These are phyloP conservation scores for Curvularia spicifera DNA, from an alignment of 2,329 filamentous ascomycete species.

Conservation along the genomic window DNA sequence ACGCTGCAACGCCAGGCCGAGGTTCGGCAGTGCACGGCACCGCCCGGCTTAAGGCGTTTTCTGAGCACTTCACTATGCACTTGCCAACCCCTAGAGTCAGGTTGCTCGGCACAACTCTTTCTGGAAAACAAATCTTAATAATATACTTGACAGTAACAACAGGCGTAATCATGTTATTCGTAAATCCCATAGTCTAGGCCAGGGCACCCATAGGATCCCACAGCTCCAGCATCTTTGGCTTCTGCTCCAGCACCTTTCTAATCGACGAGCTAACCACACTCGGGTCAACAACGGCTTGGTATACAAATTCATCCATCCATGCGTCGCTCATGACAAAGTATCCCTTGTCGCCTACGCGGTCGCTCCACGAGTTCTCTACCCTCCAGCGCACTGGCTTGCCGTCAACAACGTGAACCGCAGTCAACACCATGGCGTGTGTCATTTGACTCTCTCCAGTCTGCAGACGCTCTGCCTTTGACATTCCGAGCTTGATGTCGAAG, in stretches of 20 bases:
- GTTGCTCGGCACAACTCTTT: not conserved
- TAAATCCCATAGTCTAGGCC: slow-evolving; percentile 51
- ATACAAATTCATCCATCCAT: slow-evolving; percentile 72
- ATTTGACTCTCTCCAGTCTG: slow-evolving; percentile 77
- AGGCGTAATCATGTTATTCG: not conserved
- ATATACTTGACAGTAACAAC: not conserved
- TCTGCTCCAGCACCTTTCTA: slow-evolving; percentile 71
- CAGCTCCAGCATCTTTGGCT: slow-evolving; percentile 66
- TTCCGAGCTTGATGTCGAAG: slow-evolving; percentile 75
- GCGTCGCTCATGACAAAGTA: slow-evolving; percentile 90
- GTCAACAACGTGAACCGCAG: slow-evolving; percentile 77
- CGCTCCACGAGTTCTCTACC: slow-evolving; percentile 87
- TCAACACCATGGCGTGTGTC: slow-evolving; percentile 94
- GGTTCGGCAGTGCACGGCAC: slow-evolving; percentile 34
- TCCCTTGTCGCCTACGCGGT: slow-evolving; percentile 72
- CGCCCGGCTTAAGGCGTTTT: slow-evolving; percentile 32
- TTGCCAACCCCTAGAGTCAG: not conserved
- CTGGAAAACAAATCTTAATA: not conserved
- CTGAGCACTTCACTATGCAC: not conserved
- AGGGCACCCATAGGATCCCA: slow-evolving; percentile 84
- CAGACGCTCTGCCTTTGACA: slow-evolving; percentile 78
- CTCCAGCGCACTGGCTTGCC: slow-evolving; percentile 77
- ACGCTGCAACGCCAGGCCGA: slow-evolving; percentile 28
- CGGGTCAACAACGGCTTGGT: slow-evolving; percentile 84
- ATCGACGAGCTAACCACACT: slow-evolving; percentile 65